Conservation (phyloP, 1,139 yeast species). For the Taphrina sp. region DNA sequence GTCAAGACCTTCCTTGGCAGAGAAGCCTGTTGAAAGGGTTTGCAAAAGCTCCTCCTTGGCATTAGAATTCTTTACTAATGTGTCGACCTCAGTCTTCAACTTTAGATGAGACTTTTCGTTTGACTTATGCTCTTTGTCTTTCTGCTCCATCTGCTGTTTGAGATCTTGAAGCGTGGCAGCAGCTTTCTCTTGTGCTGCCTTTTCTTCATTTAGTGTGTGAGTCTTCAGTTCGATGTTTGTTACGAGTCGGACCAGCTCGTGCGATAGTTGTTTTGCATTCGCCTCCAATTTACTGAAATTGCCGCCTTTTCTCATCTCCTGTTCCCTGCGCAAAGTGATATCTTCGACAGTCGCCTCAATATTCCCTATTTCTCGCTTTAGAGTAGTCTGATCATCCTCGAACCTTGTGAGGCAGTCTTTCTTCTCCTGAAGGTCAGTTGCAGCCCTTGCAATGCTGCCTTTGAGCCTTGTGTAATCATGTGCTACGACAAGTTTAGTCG, state of each 20-base stretch:
- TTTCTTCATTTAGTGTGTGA: slow-evolving; percentile 58
- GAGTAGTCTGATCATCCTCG: slow-evolving; percentile 47
- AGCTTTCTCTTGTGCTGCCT: slow-evolving; percentile 37
- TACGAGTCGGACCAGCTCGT: slow-evolving; percentile 64
- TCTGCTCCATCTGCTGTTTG: slow-evolving; percentile 33
- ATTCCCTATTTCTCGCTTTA: slow-evolving; percentile 56
- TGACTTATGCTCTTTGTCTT: slow-evolving; percentile 38
- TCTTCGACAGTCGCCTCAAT: slow-evolving; percentile 62
- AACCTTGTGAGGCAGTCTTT: slow-evolving; percentile 35
- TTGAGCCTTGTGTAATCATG: slow-evolving; percentile 59
- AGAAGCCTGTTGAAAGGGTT: slow-evolving; percentile 84
- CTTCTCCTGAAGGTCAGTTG: slow-evolving; percentile 38
- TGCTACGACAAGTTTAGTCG: slow-evolving; percentile 71
- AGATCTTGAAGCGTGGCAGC: slow-evolving; percentile 40
- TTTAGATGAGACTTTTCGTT: slow-evolving; percentile 49
- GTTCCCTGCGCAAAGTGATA: slow-evolving; percentile 56
- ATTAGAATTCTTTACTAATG: slow-evolving; percentile 53
- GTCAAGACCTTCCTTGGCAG: slow-evolving; percentile 74
- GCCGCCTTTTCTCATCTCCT: slow-evolving; percentile 64
- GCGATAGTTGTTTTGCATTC: slow-evolving; percentile 58
- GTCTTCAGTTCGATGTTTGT: slow-evolving; percentile 60
- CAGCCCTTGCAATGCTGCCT: slow-evolving; percentile 46
- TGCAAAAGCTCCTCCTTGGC: slow-evolving; percentile 77
- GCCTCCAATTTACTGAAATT: slow-evolving; percentile 60
- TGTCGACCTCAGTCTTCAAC: slow-evolving; percentile 50